phyloP scores from a whole-genome alignment of 208 protist genomes.

The Crithidia fasciculata region DNA sequence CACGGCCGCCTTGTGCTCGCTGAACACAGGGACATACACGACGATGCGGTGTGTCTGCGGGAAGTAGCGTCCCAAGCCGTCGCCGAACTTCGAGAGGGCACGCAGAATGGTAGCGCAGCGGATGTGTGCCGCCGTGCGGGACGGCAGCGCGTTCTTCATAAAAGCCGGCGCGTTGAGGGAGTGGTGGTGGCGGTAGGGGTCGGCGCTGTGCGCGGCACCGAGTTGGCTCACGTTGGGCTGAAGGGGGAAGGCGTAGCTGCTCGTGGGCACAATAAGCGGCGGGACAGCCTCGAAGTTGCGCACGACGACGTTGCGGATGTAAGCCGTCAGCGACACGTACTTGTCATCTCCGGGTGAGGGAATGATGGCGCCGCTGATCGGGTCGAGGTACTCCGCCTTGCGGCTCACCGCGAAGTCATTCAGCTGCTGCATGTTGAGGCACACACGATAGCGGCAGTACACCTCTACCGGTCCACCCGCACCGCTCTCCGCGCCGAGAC shows the following conservation, averaged over 20 bases:
- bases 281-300: slow-evolving; percentile 66
- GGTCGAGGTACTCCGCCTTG: slow-evolving; percentile 77
- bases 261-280: slow-evolving; percentile 45
- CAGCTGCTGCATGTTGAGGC: slow-evolving; percentile 53
- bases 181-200: slow-evolving; percentile 43
- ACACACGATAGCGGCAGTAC: slow-evolving; percentile 62
- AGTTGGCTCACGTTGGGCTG: slow-evolving; percentile 31
- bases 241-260: slow-evolving; percentile 41
- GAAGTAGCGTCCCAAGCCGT: slow-evolving; percentile 39
- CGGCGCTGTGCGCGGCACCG: slow-evolving; percentile 22
- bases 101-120: slow-evolving; percentile 43
- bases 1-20: slow-evolving; percentile 32
- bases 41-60: slow-evolving; percentile 26
- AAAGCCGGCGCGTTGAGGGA: slow-evolving; percentile 35
- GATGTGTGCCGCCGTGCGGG: slow-evolving; percentile 25
- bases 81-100: slow-evolving; percentile 57
- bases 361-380: slow-evolving; percentile 62
- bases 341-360: slow-evolving; percentile 50
- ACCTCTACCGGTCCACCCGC: neutral
- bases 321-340: slow-evolving; percentile 41
- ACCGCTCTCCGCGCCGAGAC: neutral
- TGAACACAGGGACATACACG: slow-evolving; percentile 46
- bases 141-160: slow-evolving; percentile 34
- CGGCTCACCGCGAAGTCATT: slow-evolving; percentile 59
- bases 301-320: slow-evolving; percentile 53